Evolutionary conservation across 805 yeast genomes (phyloP).

Genomic region (Candida sithepensis): DNA sequence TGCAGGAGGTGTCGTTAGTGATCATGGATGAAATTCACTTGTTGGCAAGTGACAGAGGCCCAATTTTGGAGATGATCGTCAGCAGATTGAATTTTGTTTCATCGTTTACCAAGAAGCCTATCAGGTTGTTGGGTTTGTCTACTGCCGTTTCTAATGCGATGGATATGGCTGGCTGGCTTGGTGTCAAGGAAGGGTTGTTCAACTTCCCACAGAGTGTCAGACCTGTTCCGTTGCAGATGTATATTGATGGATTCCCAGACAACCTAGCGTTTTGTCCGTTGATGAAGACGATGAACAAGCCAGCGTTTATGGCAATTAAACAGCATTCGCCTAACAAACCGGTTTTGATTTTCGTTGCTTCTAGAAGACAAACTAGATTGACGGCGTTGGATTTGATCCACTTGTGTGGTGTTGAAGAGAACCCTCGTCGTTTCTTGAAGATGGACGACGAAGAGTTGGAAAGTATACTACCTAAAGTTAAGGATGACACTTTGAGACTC

Average conservation of each 20-base stretch:
- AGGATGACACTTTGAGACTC: slow-evolving; percentile 77
- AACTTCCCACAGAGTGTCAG: slow-evolving; percentile 80
- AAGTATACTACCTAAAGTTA: slow-evolving; percentile 48
- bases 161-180: slow-evolving; percentile 84
- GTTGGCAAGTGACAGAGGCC: slow-evolving; percentile 82
- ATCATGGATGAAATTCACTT: slow-evolving; percentile 86
- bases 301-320: slow-evolving; percentile 88
- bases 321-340: slow-evolving; percentile 87
- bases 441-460: slow-evolving; percentile 64
- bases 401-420: slow-evolving; percentile 73
- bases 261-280: slow-evolving; percentile 76
- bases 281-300: slow-evolving; percentile 86
- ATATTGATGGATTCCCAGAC: slow-evolving; percentile 82
- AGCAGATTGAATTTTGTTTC: slow-evolving; percentile 77
- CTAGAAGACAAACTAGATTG: slow-evolving; percentile 76
- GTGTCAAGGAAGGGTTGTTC: slow-evolving; percentile 68
- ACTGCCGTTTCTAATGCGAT: slow-evolving; percentile 85
- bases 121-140: slow-evolving; percentile 72
- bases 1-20: slow-evolving; percentile 68
- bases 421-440: slow-evolving; percentile 66
- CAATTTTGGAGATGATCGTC: slow-evolving; percentile 85
- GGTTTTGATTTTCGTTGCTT: slow-evolving; percentile 78
- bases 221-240: slow-evolving; percentile 84
- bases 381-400: slow-evolving; percentile 78
- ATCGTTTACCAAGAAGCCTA: slow-evolving; percentile 54